These are phyloP conservation scores for Larix sibirica DNA, from an alignment of 83 land plant species.

Conservation along the genomic window DNA sequence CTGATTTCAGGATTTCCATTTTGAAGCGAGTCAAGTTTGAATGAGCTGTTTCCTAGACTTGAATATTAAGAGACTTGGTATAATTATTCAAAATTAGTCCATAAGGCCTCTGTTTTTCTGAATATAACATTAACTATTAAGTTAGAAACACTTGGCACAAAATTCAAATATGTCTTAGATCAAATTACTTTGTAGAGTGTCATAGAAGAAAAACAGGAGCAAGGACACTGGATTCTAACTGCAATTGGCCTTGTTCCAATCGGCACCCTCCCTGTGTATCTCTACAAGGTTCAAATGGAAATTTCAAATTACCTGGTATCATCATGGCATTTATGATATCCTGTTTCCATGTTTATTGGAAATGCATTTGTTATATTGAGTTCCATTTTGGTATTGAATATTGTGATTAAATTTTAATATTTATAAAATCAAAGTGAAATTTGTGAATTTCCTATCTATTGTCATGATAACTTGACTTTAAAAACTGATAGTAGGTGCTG, in stretches of 20 bases:
- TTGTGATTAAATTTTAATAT: background rate
- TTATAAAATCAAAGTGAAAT: background rate
- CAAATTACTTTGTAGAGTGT: background rate
- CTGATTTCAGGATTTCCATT: background rate
- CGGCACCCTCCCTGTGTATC: background rate
- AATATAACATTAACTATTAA: background rate
- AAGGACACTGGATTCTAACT: background rate
- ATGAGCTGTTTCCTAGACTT: background rate
- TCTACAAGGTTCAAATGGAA: conserved; percentile 1
- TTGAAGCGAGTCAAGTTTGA: background rate
- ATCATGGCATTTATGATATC: background rate
- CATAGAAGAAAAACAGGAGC: background rate
- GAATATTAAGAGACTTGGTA: background rate
- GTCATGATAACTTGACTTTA: background rate
- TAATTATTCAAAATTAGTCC: background rate
- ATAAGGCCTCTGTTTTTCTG: background rate
- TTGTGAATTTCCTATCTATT: background rate
- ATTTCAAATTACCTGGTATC: background rate
- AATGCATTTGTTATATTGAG: background rate
- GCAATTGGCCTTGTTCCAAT: background rate
- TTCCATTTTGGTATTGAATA: background rate
- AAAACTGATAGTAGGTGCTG: background rate
- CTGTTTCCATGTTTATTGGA: background rate
- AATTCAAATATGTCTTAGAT: background rate
- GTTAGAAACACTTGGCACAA: background rate